Evolutionary conservation across 2,329 filamentous ascomycete species (phyloP).

Genomic region (Diaporthe aspalathi): DNA sequence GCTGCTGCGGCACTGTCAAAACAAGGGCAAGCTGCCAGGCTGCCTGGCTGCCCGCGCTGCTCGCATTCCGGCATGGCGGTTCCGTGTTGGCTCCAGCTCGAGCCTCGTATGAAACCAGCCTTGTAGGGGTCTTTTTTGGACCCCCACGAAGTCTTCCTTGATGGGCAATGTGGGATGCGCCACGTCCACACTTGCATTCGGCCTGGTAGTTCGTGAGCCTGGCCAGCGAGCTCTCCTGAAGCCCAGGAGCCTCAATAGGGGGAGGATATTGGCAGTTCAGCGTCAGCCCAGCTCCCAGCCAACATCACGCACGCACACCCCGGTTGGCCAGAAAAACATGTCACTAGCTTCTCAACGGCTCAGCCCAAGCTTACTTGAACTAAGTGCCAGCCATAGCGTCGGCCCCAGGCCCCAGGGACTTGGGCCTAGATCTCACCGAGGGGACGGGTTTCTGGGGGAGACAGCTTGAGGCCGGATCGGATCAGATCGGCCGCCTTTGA

Average conservation of each 20-base stretch:
- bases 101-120: conserved; percentile 22
- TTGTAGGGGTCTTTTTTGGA: conserved; percentile 9
- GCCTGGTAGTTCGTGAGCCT: neutral
- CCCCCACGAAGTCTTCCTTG: conserved; percentile 5
- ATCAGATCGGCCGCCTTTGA: neutral
- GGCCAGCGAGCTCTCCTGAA: neutral
- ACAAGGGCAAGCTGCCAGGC: neutral
- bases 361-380: conserved; percentile 3
- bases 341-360: conserved; percentile 13
- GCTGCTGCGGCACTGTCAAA: neutral
- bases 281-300: neutral
- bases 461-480: conserved; percentile 6
- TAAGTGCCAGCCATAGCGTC: neutral
- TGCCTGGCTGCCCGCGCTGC: no score
- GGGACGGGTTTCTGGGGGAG: conserved; percentile 11
- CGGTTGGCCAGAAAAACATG: neutral
- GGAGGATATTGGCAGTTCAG: neutral
- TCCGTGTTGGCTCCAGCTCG: conserved; percentile 14
- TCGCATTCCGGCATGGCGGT: conserved; percentile 13
- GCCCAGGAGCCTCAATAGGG: neutral
- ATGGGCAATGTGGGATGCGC: conserved; percentile 7
- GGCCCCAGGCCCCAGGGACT: no score
- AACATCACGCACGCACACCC: no score
- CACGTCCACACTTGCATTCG: neutral
- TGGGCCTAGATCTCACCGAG: conserved; percentile 15